These are phyloP conservation scores for Tetragonia tetragonoides DNA, from an alignment of 148 eudicot genomes.

Conservation along the genomic window DNA sequence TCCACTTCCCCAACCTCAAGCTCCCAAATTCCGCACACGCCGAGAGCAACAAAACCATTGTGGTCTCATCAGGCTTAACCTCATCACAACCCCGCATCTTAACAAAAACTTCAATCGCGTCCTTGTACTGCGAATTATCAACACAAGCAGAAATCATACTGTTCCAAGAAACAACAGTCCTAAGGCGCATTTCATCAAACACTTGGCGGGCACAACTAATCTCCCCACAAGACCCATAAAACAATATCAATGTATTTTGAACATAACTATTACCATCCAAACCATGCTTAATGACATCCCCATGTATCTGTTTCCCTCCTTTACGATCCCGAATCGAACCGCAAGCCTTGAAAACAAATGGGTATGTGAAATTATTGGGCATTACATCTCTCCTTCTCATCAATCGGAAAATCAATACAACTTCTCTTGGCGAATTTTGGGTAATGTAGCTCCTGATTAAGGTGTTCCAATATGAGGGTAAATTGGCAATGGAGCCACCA, in stretches of 20 bases:
- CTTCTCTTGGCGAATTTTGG: slow-evolving; percentile 23
- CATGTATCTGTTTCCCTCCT: slow-evolving; percentile 48
- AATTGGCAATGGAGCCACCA: too few species aligned
- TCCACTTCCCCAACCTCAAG: slow-evolving; percentile 44
- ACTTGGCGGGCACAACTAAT: slow-evolving; percentile 33
- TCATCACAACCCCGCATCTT: slow-evolving; percentile 36
- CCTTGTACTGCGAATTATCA: slow-evolving; percentile 29
- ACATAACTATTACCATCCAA: slow-evolving; percentile 39
- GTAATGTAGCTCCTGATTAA: slow-evolving; percentile 27
- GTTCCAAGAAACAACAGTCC: slow-evolving; percentile 58
- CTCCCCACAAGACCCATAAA: slow-evolving; percentile 44
- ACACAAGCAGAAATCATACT: slow-evolving; percentile 42
- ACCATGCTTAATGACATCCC: slow-evolving; percentile 45
- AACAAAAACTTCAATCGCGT: slow-evolving; percentile 36
- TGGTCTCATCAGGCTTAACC: slow-evolving; percentile 45
- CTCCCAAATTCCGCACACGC: slow-evolving; percentile 46
- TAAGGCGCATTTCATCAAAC: slow-evolving; percentile 52
- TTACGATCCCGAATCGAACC: slow-evolving; percentile 31
- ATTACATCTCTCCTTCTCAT: slow-evolving; percentile 32
- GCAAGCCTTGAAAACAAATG: slow-evolving; percentile 58
- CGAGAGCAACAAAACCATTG: slow-evolving; percentile 53
- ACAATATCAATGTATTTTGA: slow-evolving; percentile 45
- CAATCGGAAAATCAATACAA: slow-evolving; percentile 29
- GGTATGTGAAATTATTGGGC: slow-evolving; percentile 38
- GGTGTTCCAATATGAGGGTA: slow-evolving; percentile 35